Evolutionary conservation across 78 protist species (phyloP).

Genomic region (Emiliania huxleyi): DNA sequence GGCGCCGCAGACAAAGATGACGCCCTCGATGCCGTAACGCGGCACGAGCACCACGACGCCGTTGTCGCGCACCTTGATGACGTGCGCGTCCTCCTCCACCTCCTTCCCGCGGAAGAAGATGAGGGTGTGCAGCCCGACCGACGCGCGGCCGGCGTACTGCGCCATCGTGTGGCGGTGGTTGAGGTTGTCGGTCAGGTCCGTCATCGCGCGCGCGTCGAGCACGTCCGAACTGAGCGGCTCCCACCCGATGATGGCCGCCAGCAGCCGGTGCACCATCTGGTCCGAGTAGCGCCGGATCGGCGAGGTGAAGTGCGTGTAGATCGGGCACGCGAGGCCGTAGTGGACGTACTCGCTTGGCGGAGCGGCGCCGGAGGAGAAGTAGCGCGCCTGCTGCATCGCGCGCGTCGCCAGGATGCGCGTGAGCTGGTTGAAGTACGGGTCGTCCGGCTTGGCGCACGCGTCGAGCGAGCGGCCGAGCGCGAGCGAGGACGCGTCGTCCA

Average conservation of each 20-base stretch:
- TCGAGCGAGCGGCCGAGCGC: slow-evolving; percentile 72
- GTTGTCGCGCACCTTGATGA: background rate
- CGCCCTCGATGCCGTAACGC: slow-evolving; percentile 39
- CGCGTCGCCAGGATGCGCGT: slow-evolving; percentile 81
- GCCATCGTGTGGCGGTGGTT: background rate
- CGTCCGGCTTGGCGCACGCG: background rate
- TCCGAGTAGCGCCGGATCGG: slow-evolving; percentile 92
- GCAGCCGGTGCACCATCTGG: slow-evolving; percentile 37
- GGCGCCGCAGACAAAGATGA: background rate
- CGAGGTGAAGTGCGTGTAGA: slow-evolving; percentile 98
- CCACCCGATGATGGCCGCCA: slow-evolving; percentile 30
- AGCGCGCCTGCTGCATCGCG: slow-evolving; percentile 77
- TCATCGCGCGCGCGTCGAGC: background rate
- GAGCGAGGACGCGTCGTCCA: slow-evolving; percentile 41
- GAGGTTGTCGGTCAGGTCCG: background rate
- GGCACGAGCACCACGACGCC: slow-evolving; percentile 40
- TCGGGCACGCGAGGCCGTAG: slow-evolving; percentile 87
- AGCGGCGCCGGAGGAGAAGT: slow-evolving; percentile 73
- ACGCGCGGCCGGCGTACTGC: slow-evolving; percentile 75
- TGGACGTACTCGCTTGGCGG: slow-evolving; percentile 69
- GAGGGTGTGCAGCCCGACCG: slow-evolving; percentile 73
- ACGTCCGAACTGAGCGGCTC: background rate
- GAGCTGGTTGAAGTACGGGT: slow-evolving; percentile 73
- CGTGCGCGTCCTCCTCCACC: slow-evolving; percentile 32
- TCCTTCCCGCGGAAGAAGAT: slow-evolving; percentile 66